Evolutionary conservation across 2,329 filamentous ascomycete genomes (phyloP).

Genomic region (Thyridium curvatum): DNA sequence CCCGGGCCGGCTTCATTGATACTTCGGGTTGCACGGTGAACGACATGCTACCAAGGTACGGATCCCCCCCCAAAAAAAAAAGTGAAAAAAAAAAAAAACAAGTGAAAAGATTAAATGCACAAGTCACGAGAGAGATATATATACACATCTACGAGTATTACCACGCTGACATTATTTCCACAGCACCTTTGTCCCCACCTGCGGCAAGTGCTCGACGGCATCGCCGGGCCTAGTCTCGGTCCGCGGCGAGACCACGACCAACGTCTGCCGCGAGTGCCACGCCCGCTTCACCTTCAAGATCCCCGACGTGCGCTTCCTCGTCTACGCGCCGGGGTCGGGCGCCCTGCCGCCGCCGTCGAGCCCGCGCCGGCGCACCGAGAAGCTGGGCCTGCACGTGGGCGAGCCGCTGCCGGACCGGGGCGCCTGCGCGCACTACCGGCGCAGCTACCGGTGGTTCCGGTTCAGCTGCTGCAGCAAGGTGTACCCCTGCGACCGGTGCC

Average conservation of each 20-base stretch:
- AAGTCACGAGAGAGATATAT: not conserved
- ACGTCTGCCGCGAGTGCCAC: slow-evolving; percentile 76
- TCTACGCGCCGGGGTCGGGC: slow-evolving; percentile 53
- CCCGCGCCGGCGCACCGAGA: slow-evolving; percentile 41
- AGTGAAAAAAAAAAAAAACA: not conserved
- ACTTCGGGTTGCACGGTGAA: slow-evolving; percentile 66
- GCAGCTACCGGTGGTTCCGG: slow-evolving; percentile 57
- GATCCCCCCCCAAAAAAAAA: slow-evolving; percentile 2
- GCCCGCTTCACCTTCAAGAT: slow-evolving; percentile 74
- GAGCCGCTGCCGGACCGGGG: slow-evolving; percentile 48
- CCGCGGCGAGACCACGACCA: slow-evolving; percentile 64
- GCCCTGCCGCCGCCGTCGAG: slow-evolving; percentile 20
- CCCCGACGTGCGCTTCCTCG: slow-evolving; percentile 71
- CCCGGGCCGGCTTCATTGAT: slow-evolving; percentile 74
- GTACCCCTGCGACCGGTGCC: slow-evolving; percentile 64
- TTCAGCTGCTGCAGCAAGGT: slow-evolving; percentile 57
- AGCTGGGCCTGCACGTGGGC: slow-evolving; percentile 49
- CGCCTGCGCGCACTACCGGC: slow-evolving; percentile 51
- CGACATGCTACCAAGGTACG: slow-evolving; percentile 66
- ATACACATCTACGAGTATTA: not conserved
- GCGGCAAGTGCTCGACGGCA: slow-evolving; percentile 67
- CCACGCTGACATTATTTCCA: not conserved
- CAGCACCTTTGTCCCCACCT: slow-evolving; percentile 75
- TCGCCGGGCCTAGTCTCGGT: slow-evolving; percentile 64
- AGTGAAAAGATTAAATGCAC: not conserved